Evolutionary conservation across 2,329 filamentous ascomycete genomes (phyloP).

Genomic region (Dichotomopilus funicola): DNA sequence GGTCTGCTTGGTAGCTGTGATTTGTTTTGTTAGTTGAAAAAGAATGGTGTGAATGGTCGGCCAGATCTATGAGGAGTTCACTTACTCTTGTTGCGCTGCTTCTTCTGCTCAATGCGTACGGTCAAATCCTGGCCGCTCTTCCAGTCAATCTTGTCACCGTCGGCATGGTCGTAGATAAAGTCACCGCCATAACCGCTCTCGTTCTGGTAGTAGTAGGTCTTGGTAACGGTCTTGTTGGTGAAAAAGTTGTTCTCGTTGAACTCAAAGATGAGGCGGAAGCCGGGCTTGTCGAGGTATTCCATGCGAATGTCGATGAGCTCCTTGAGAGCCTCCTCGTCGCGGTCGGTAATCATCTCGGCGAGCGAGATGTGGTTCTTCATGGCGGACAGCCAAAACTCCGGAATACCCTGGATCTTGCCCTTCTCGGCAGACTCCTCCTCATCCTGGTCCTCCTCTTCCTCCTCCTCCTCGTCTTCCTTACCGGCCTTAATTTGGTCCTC

Average conservation of each 20-base stretch:
- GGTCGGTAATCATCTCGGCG: conserved; percentile 97
- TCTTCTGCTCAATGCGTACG: conserved; percentile 94
- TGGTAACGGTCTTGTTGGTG: conserved; percentile 92
- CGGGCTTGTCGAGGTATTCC: conserved; percentile 98
- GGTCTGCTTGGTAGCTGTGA: conserved; percentile 92
- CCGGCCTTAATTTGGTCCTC: conserved; percentile 82
- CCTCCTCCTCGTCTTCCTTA: conserved; percentile 62
- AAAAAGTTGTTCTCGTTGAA: conserved; percentile 95
- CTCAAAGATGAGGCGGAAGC: conserved; percentile 97
- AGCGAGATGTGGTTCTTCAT: conserved; percentile 99
- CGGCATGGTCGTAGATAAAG: conserved; percentile 98
- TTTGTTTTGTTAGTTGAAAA: neutral
- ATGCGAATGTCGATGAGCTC: conserved; percentile 88
- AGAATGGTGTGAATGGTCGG: too few species aligned
- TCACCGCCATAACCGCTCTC: conserved; percentile 98
- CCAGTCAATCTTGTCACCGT: conserved; percentile 98
- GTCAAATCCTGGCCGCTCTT: conserved; percentile 89
- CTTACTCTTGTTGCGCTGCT: conserved; percentile 99
- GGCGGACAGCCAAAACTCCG: conserved; percentile 98
- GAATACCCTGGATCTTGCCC: conserved; percentile 63
- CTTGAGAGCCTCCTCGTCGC: conserved; percentile 90
- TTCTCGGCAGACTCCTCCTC: conserved; percentile 53
- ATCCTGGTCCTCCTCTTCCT: conserved; percentile 46
- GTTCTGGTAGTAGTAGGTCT: conserved; percentile 99
- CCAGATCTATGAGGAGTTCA: neutral